Conservation (phyloP, 202 grass and related monocot genomes). For the Digitaria exilis region DNA sequence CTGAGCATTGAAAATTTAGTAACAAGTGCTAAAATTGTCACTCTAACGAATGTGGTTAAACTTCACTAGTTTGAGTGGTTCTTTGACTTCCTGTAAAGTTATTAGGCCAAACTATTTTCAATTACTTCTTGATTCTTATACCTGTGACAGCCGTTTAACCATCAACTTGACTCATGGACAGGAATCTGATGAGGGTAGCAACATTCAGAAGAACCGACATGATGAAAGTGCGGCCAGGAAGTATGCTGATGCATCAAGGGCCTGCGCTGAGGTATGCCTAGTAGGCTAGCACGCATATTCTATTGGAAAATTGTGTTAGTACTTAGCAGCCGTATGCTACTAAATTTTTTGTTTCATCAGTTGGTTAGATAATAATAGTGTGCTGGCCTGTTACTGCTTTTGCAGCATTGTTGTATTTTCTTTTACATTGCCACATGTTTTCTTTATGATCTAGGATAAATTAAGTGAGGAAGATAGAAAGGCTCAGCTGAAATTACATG, state of each 20-base stretch:
- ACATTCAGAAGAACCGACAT: not conserved
- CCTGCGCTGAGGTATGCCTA: conserved; percentile 2
- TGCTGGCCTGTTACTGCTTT: not conserved
- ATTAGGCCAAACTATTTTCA: not conserved
- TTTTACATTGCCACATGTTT: not conserved
- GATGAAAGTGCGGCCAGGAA: not conserved
- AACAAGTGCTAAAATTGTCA: not conserved
- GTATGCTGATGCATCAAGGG: not conserved
- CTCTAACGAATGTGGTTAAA: not conserved
- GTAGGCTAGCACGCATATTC: no score
- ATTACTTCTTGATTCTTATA: not conserved
- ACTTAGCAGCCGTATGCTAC: not conserved
- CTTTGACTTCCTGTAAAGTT: not conserved
- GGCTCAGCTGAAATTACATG: conserved; percentile 22
- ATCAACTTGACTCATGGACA: not conserved
- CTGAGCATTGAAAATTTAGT: not conserved
- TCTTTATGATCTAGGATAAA: conserved; percentile 4
- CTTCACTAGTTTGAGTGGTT: not conserved
- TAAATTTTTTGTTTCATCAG: not conserved
- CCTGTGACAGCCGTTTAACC: not conserved
- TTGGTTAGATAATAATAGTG: not conserved
- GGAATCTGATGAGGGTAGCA: conserved; percentile 23
- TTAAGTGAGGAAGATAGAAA: conserved; percentile 1
- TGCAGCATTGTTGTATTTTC: not conserved
- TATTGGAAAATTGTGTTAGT: not conserved